A percentile compares a stretch with the other conserved stretches of the same genome.
Conservation (phyloP, 2,329 filamentous ascomycete genomes). For the Harringtonia aguacate region DNA sequence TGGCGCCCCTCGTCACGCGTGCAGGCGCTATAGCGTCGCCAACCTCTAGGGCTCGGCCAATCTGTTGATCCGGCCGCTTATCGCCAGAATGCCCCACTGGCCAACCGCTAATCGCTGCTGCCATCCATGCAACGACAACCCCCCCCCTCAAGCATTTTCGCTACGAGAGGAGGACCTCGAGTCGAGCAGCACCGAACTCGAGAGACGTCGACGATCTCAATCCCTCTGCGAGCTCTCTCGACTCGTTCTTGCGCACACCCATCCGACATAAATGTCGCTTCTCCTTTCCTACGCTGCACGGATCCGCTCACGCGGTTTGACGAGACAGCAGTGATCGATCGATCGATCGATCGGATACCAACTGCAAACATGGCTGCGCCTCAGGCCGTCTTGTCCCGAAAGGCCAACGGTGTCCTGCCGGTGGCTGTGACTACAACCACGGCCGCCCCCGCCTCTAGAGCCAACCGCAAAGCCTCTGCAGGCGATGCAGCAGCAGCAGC, state of each 20-base stretch:
- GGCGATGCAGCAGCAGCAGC: too few relatives aligned
- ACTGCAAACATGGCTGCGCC: constrained; percentile 9
- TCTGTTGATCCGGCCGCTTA: constrained; percentile 1
- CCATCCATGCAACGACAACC: too few relatives aligned
- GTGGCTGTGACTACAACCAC: constrained; percentile 27
- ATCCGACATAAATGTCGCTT: background rate
- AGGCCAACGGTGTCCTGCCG: constrained; percentile 42
- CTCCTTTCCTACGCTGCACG: background rate
- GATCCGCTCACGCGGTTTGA: background rate
- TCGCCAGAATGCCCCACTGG: too few relatives aligned
- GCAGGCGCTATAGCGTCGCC: too few relatives aligned
- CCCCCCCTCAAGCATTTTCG: too few relatives aligned
- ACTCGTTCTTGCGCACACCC: too few relatives aligned
- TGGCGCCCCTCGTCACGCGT: background rate
- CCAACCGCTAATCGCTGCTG: too few relatives aligned
- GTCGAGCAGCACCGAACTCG: background rate
- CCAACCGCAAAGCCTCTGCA: constrained; percentile 22
- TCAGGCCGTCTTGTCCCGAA: constrained; percentile 21
- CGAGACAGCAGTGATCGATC: background rate
- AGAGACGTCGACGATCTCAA: too few relatives aligned
- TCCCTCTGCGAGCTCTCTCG: too few relatives aligned
- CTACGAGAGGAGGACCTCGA: too few relatives aligned
- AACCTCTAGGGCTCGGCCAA: background rate
- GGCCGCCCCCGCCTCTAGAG: constrained; percentile 23
- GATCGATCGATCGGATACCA: background rate